Evolutionary conservation across 75 land plant species (phyloP).

Genomic region (Selaginella tamariscina): DNA sequence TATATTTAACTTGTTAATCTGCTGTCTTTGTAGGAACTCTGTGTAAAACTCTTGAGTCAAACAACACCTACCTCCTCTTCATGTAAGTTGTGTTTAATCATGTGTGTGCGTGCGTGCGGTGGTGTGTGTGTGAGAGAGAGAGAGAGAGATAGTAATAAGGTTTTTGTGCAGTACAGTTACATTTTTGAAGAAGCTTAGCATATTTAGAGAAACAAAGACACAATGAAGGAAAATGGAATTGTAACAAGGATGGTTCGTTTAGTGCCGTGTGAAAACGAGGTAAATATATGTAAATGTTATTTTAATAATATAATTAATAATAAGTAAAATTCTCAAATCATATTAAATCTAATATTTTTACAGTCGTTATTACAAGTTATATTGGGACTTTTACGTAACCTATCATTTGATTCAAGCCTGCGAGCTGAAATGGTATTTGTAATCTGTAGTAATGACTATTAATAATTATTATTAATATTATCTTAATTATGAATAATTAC

Average conservation of each 20-base stretch:
- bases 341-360: not conserved
- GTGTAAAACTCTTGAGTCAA: constrained; percentile 9
- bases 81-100: constrained; percentile 12
- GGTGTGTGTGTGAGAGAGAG: no score
- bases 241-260: constrained; percentile 1
- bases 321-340: not conserved
- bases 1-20: no score
- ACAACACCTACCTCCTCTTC: constrained; percentile 6
- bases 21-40: constrained; percentile 13
- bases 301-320: not conserved
- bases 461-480: not conserved
- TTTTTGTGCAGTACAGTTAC: constrained; percentile 18
- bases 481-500: not conserved
- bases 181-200: constrained; percentile 22
- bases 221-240: constrained; percentile 19
- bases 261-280: constrained; percentile 17
- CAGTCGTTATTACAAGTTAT: constrained; percentile 14
- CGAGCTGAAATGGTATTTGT: constrained; percentile 20
- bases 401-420: constrained; percentile 22
- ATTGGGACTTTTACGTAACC: constrained; percentile 19
- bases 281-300: not conserved
- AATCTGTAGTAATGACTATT: not conserved
- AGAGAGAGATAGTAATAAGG: no score
- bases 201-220: constrained; percentile 17
- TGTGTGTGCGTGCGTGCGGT: no score